Evolutionary conservation across 2,329 filamentous ascomycete species (phyloP).

Genomic region (Gnomoniopsis sp.): DNA sequence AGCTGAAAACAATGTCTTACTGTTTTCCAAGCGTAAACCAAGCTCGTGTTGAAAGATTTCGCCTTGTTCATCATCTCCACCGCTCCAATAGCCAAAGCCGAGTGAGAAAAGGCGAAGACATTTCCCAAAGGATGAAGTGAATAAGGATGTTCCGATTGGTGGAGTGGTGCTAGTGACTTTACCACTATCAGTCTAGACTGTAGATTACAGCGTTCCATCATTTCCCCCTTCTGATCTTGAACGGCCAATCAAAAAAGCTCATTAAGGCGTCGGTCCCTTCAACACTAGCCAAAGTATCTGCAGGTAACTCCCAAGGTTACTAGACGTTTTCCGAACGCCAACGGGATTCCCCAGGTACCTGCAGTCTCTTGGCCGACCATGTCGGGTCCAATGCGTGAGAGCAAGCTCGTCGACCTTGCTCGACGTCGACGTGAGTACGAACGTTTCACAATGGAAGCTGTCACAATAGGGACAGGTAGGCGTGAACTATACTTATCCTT

Average conservation of each 20-base stretch:
- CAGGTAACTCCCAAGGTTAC: background rate
- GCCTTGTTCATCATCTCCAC: background rate
- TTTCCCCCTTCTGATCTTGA: slow-evolving; percentile 10
- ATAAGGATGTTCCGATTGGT: slow-evolving; percentile 11
- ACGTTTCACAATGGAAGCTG: background rate
- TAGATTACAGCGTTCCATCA: slow-evolving; percentile 19
- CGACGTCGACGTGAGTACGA: background rate
- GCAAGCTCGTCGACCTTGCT: no score
- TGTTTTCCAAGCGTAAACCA: no score
- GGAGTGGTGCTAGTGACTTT: slow-evolving; percentile 4
- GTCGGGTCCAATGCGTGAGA: no score
- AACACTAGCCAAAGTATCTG: slow-evolving; percentile 4
- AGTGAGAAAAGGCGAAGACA: background rate
- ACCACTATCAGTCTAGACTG: slow-evolving; percentile 7
- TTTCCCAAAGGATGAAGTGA: slow-evolving; percentile 10
- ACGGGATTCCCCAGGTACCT: slow-evolving; percentile 26
- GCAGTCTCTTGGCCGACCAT: no score
- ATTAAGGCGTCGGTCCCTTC: slow-evolving; percentile 1
- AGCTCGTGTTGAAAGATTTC: no score
- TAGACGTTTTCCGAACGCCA: background rate
- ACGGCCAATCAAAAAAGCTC: slow-evolving; percentile 9
- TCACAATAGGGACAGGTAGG: no score
- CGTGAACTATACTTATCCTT: no score
- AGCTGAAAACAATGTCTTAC: no score
- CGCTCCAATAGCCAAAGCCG: no score